These are phyloP conservation scores for Aquanectria penicillioides DNA, from an alignment of 2,329 filamentous ascomycete species.

Conservation along the genomic window DNA sequence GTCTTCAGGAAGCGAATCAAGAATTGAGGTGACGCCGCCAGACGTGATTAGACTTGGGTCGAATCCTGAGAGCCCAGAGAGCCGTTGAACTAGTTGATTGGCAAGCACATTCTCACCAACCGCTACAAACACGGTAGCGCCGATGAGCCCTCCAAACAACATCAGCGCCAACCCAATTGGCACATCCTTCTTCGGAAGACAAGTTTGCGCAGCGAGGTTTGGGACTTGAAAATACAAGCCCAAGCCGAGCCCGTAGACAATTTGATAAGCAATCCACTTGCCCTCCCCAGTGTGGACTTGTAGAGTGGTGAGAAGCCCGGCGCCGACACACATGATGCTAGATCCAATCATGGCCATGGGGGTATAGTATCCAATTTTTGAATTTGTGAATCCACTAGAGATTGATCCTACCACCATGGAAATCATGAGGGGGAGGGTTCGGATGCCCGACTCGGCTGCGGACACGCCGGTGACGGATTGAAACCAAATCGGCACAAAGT, in stretches of 20 bases:
- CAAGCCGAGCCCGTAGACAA: conserved; percentile 55
- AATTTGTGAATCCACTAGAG: conserved; percentile 35
- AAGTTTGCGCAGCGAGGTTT: conserved; percentile 57
- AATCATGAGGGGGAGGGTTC: conserved; percentile 34
- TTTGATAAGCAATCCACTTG: conserved; percentile 39
- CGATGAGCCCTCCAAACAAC: conserved; percentile 56
- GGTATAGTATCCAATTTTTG: conserved; percentile 51
- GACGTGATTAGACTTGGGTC: conserved; percentile 9
- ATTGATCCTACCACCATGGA: conserved; percentile 31
- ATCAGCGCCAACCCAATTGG: conserved; percentile 55
- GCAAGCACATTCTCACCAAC: conserved; percentile 58
- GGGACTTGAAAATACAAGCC: conserved; percentile 56
- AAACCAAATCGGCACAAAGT: conserved; percentile 61
- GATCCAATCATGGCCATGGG: conserved; percentile 48
- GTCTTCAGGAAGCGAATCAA: conserved; percentile 38
- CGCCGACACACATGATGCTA: conserved; percentile 45
- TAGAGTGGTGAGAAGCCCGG: conserved; percentile 54
- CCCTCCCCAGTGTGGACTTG: conserved; percentile 23
- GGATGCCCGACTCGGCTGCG: conserved; percentile 37
- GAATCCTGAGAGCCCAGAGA: conserved; percentile 44
- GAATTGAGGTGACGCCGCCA: conserved; percentile 42
- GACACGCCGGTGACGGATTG: conserved; percentile 52
- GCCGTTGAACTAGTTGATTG: conserved; percentile 49
- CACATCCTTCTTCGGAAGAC: conserved; percentile 54
- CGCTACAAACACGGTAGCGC: conserved; percentile 55